A percentile compares a stretch with the other conserved stretches of the same genome.
These are phyloP conservation scores for Rhazya stricta DNA, from an alignment of 257 asterid species.

Conservation along the genomic window DNA sequence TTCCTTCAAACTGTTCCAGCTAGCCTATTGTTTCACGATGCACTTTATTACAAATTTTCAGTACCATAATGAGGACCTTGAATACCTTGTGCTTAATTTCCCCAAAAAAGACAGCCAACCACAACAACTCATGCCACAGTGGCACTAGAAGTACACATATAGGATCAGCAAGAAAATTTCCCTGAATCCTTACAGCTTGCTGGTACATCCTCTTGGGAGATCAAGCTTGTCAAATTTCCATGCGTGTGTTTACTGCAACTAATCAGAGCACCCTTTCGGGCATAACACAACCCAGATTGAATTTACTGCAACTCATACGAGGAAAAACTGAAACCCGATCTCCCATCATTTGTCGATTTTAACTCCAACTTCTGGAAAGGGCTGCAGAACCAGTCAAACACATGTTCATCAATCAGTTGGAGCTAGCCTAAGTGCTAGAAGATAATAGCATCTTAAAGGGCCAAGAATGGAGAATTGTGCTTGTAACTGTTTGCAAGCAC, in stretches of 20 bases:
- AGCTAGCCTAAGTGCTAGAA: background rate
- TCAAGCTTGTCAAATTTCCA: too few species aligned
- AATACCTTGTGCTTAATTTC: background rate
- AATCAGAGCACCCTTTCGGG: background rate
- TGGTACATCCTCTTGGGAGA: too few species aligned
- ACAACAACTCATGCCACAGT: background rate
- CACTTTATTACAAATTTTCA: background rate
- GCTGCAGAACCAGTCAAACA: constrained; percentile 41
- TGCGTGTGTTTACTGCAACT: too few species aligned
- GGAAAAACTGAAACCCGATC: constrained; percentile 81
- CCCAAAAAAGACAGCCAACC: background rate
- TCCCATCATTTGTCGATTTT: constrained; percentile 73
- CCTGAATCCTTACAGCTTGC: too few species aligned
- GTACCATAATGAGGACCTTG: background rate
- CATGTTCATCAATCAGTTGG: constrained; percentile 13
- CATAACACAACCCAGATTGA: background rate
- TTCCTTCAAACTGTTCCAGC: background rate
- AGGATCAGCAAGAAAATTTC: too few species aligned
- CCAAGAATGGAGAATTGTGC: background rate
- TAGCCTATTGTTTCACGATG: background rate
- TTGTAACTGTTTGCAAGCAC: background rate
- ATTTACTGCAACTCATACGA: constrained; percentile 75
- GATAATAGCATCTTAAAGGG: background rate
- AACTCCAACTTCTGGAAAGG: constrained; percentile 94
- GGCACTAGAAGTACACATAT: background rate